Evolutionary conservation across 1,284 basidiomycete species (phyloP).

Genomic region (Microbotryum silenes-acaulis): DNA sequence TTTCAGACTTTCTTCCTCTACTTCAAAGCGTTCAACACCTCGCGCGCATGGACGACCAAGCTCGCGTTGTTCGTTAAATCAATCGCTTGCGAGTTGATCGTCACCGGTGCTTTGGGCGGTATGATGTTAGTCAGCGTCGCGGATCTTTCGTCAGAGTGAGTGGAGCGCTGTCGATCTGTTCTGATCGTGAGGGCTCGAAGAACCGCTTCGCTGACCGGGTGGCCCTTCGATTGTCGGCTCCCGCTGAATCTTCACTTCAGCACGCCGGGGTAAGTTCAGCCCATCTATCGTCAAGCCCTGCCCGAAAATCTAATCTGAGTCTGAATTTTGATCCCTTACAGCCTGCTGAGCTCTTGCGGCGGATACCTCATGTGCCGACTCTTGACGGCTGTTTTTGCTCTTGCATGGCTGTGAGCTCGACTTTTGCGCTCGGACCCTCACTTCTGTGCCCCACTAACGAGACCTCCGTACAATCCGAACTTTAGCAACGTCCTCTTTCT

Average conservation of each 20-base stretch:
- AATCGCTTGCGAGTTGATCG: constrained; percentile 1
- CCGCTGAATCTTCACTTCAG: no score
- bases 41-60: background rate
- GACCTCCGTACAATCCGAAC: no score
- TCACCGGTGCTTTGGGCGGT: background rate
- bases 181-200: no score
- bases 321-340: background rate
- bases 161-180: no score
- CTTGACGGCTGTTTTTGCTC: constrained; percentile 16
- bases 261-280: no score
- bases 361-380: constrained; percentile 22
- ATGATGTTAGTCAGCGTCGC: background rate
- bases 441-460: background rate
- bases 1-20: no score
- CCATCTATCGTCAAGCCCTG: no score
- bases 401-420: constrained; percentile 12
- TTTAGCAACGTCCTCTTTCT: constrained; percentile 16
- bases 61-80: constrained; percentile 1
- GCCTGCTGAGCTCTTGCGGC: constrained; percentile 22
- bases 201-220: no score
- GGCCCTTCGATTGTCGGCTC: no score
- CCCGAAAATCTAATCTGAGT: no score
- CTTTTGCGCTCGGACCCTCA: background rate
- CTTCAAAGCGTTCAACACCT: background rate
- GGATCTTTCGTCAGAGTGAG: background rate